Percentiles rank a stretch among this genome's conserved stretches.
phyloP scores from a whole-genome alignment of 768 basidiomycete species.

The Amanita jacksonii region DNA sequence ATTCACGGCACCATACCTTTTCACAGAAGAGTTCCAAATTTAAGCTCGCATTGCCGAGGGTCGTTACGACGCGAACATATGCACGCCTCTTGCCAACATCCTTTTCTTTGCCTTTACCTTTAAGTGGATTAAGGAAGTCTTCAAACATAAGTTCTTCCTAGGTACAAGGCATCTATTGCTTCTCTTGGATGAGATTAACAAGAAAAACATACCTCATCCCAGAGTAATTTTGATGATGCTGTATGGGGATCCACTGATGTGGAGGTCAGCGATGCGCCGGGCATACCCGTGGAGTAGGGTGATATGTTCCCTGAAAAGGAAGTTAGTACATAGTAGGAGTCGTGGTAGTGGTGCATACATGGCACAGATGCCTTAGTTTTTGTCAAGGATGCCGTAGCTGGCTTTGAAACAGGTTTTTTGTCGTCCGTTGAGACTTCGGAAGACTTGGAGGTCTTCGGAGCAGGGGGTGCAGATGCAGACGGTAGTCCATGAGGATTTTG shows the following conservation, averaged over 20 bases:
- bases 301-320: constrained; percentile 67
- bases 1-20: constrained; percentile 38
- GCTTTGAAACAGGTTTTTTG: constrained; percentile 24
- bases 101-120: constrained; percentile 89
- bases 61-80: constrained; percentile 94
- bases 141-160: constrained; percentile 98
- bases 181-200: background rate
- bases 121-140: constrained; percentile 69
- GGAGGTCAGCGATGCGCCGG: constrained; percentile 90
- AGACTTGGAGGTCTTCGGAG: constrained; percentile 21
- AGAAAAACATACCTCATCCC: constrained; percentile 66
- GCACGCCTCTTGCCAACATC: constrained; percentile 86
- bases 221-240: constrained; percentile 70
- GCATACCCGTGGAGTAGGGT: constrained; percentile 83
- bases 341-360: constrained; percentile 37
- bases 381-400: constrained; percentile 18
- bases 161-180: background rate
- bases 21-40: constrained; percentile 86
- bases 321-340: background rate
- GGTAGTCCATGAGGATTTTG: constrained; percentile 84
- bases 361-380: constrained; percentile 52
- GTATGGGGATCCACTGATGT: constrained; percentile 77
- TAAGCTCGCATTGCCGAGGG: constrained; percentile 74
- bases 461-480: constrained; percentile 35
- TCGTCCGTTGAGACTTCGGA: constrained; percentile 16